Evolutionary conservation across 164 flowering plant genomes (phyloP).

Genomic region (Echeveria elegans): DNA sequence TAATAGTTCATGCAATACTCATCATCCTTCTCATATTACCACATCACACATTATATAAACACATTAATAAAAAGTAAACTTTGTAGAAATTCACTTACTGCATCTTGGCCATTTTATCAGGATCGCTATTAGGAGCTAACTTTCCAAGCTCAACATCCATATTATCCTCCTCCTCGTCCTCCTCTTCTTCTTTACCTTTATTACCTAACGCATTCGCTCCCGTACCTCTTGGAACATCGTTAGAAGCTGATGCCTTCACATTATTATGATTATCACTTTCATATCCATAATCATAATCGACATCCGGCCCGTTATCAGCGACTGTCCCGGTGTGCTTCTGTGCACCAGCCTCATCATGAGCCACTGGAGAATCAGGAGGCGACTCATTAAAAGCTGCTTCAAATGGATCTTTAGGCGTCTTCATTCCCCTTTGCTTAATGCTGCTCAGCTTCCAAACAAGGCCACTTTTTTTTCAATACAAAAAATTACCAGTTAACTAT

Average conservation of each 20-base stretch:
- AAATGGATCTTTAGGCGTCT: slow-evolving; percentile 79
- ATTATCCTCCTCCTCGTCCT: slow-evolving; percentile 91
- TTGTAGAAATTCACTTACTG: slow-evolving; percentile 35
- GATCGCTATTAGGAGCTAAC: slow-evolving; percentile 52
- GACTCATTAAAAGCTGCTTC: slow-evolving; percentile 73
- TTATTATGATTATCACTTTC: not conserved
- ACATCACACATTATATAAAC: not conserved
- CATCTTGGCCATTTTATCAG: slow-evolving; percentile 84
- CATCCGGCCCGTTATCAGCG: slow-evolving; percentile 19
- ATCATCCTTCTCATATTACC: not conserved
- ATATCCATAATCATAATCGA: slow-evolving; percentile 13
- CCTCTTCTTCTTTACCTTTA: slow-evolving; percentile 70
- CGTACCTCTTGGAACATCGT: slow-evolving; percentile 10
- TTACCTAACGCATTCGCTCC: slow-evolving; percentile 17
- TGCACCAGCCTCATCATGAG: slow-evolving; percentile 24
- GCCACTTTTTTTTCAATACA: no score
- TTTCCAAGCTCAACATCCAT: slow-evolving; percentile 84
- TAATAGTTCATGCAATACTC: no score
- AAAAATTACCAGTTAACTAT: no score
- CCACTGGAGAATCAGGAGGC: slow-evolving; percentile 53
- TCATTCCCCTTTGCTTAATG: slow-evolving; percentile 23
- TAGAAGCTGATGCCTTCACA: slow-evolving; percentile 18
- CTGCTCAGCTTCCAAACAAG: no score
- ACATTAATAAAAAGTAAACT: not conserved
- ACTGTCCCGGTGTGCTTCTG: slow-evolving; percentile 18